Evolutionary conservation across 2,329 filamentous ascomycete genomes (phyloP).

Genomic region (Ceratocystis huliohia): DNA sequence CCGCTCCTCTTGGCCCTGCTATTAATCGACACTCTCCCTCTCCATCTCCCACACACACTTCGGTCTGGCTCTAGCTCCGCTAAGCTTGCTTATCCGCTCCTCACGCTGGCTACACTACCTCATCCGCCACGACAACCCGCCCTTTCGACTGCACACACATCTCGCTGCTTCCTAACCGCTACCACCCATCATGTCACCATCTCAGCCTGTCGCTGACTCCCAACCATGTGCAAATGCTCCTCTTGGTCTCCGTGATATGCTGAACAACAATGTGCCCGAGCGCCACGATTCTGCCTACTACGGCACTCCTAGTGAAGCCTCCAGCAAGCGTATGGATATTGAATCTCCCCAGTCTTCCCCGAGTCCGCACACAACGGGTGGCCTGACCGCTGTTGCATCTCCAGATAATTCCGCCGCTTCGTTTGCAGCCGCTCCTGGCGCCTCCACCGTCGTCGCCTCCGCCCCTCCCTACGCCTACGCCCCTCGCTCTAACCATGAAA

Average conservation of each 20-base stretch:
- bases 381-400: conserved; percentile 20
- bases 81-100: background rate
- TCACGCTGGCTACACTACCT: background rate
- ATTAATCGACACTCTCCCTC: background rate
- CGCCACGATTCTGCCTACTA: conserved; percentile 21
- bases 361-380: conserved; percentile 17
- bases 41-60: too few species aligned
- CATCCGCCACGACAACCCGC: background rate
- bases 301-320: conserved; percentile 20
- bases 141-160: too few species aligned
- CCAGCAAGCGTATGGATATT: conserved; percentile 22
- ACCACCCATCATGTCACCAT: background rate
- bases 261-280: conserved; percentile 15
- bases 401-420: conserved; percentile 35
- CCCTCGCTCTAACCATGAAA: conserved; percentile 16
- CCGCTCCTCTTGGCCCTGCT: background rate
- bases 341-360: conserved; percentile 21
- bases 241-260: conserved; percentile 19
- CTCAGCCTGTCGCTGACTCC: background rate
- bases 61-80: too few species aligned
- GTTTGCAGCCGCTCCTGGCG: conserved; percentile 18
- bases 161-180: background rate
- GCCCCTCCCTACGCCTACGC: conserved; percentile 3
- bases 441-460: background rate
- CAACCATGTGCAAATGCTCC: conserved; percentile 13